phyloP scores from a whole-genome alignment of 371 early-diverging fungal species.

The Mortierella sp. region DNA sequence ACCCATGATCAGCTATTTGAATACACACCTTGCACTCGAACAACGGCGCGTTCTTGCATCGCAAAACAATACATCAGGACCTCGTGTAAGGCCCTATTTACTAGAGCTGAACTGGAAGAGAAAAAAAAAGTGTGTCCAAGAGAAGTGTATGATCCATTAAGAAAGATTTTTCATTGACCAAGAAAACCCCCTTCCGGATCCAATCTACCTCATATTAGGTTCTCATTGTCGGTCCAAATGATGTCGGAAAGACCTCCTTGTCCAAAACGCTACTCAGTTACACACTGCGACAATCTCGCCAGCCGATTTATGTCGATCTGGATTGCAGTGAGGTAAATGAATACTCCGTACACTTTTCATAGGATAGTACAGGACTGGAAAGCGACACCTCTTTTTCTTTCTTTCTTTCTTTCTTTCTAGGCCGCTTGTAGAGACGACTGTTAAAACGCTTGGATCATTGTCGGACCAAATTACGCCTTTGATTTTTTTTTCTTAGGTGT shows the following conservation, averaged over 20 bases:
- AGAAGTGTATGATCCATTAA: not conserved
- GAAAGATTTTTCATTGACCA: not conserved
- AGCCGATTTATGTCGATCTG: constrained; percentile 86
- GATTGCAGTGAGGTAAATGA: constrained; percentile 81
- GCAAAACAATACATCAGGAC: constrained; percentile 63
- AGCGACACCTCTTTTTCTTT: too few relatives aligned
- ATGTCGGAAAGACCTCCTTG: constrained; percentile 92
- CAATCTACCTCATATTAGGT: constrained; percentile 58
- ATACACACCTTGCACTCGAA: constrained; percentile 90
- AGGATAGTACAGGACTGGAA: too few relatives aligned
- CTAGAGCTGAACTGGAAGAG: not conserved
- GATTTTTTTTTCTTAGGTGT: too few relatives aligned
- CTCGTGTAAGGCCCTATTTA: constrained; percentile 62
- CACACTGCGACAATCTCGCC: constrained; percentile 76
- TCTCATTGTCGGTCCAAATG: constrained; percentile 89
- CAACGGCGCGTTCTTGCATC: constrained; percentile 73
- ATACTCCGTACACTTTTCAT: not conserved
- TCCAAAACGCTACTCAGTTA: constrained; percentile 88
- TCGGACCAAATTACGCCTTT: not conserved
- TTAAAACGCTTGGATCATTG: too few relatives aligned
- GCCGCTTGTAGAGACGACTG: not conserved
- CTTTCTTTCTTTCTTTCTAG: constrained; percentile 3
- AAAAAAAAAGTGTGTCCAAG: not conserved
- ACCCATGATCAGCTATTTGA: constrained; percentile 90
- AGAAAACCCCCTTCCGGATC: not conserved